A percentile compares a stretch with the other conserved stretches of the same genome.
Evolutionary conservation across 2,329 filamentous ascomycete genomes (phyloP).

Genomic region (Exophiala calicioides): DNA sequence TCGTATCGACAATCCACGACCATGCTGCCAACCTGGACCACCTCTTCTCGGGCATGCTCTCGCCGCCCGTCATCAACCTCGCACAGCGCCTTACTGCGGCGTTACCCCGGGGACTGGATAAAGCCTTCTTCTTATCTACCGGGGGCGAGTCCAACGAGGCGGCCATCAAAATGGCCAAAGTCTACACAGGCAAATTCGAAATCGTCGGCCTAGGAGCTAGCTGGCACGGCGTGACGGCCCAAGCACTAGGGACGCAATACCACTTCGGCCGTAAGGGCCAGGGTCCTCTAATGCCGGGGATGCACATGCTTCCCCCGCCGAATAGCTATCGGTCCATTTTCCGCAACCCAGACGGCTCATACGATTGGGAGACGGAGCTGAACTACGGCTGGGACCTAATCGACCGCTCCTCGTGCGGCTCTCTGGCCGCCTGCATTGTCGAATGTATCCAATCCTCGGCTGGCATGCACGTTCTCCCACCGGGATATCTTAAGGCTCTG

Average conservation of each 20-base stretch:
- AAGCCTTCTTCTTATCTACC: constrained; percentile 60
- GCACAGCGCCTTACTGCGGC: constrained; percentile 53
- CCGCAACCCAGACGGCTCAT: constrained; percentile 57
- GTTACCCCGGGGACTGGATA: constrained; percentile 54
- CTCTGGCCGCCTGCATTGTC: constrained; percentile 63
- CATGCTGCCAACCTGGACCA: constrained; percentile 59
- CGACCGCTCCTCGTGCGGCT: constrained; percentile 61
- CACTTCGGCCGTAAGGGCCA: constrained; percentile 53
- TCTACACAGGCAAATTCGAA: constrained; percentile 65
- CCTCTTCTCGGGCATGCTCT: constrained; percentile 61
- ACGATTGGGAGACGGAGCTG: constrained; percentile 67
- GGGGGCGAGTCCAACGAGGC: constrained; percentile 62
- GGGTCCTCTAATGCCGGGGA: constrained; percentile 56
- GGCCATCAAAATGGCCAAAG: constrained; percentile 65
- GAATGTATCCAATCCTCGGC: constrained; percentile 62
- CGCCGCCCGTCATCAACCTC: constrained; percentile 58
- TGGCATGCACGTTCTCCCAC: constrained; percentile 61
- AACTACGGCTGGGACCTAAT: constrained; percentile 64
- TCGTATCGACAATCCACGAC: constrained; percentile 54
- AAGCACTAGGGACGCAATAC: constrained; percentile 56
- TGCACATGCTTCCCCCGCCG: constrained; percentile 60
- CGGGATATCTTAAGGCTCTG: constrained; percentile 60
- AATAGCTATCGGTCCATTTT: constrained; percentile 65
- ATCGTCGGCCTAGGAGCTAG: constrained; percentile 61
- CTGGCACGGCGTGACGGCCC: constrained; percentile 63